Evolutionary conservation across 129 eudicot species (phyloP).

Genomic region (Flaveria trinervia): DNA sequence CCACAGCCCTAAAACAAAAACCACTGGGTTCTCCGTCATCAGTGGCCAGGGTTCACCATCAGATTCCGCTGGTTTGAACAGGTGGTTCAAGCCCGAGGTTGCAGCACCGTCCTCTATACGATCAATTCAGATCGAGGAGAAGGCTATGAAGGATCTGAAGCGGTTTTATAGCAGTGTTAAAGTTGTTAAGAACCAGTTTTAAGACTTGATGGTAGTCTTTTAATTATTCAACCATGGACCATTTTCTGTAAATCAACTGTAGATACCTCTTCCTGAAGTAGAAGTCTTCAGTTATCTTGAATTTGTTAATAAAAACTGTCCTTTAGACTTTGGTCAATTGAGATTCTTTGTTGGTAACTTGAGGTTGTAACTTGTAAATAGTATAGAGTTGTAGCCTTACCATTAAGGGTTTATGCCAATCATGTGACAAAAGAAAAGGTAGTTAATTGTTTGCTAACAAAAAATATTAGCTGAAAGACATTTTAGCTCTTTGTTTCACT

Average conservation of each 20-base stretch:
- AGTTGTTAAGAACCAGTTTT: conserved; percentile 80
- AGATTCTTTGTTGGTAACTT: conserved; percentile 9
- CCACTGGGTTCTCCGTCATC: conserved; percentile 74
- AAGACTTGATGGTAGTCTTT: conserved; percentile 10
- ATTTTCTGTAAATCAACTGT: conserved; percentile 36
- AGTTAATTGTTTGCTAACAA: too few species aligned
- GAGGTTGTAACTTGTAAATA: conserved; percentile 5
- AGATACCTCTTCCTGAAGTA: conserved; percentile 32
- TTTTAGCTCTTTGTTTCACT: too few species aligned
- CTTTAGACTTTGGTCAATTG: neutral
- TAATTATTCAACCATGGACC: conserved; percentile 16
- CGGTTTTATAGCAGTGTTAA: conserved; percentile 91
- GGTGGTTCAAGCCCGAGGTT: conserved; percentile 93
- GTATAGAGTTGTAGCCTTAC: conserved; percentile 7
- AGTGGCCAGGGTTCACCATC: conserved; percentile 84
- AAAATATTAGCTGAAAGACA: too few species aligned
- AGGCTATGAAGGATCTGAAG: conserved; percentile 89
- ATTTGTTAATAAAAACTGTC: conserved; percentile 3
- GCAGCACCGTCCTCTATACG: conserved; percentile 88
- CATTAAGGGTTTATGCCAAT: neutral
- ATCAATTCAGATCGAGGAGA: conserved; percentile 94
- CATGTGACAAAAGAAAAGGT: too few species aligned
- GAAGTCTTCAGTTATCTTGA: conserved; percentile 10
- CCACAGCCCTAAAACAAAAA: conserved; percentile 80
- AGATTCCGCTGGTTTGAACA: conserved; percentile 56